Evolutionary conservation across 371 early-diverging fungal species (phyloP).

Genomic region (Mucor plumbeus): DNA sequence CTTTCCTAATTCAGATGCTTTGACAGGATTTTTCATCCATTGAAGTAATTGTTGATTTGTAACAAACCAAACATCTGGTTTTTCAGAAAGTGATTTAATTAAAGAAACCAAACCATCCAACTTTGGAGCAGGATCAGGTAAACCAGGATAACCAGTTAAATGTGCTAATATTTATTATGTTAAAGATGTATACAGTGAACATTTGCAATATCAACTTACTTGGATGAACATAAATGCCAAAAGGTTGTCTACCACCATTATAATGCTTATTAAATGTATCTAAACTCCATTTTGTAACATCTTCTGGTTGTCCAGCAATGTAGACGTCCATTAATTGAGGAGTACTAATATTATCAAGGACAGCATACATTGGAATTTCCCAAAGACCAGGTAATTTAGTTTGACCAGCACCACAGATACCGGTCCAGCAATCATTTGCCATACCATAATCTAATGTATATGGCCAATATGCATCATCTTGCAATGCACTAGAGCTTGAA

Average conservation of each 20-base stretch:
- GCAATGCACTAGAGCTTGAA: conserved; percentile 60
- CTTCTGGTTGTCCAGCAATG: conserved; percentile 51
- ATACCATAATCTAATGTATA: conserved; percentile 76
- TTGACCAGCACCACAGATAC: conserved; percentile 49
- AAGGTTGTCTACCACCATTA: conserved; percentile 65
- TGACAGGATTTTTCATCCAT: conserved; percentile 73
- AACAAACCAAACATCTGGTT: conserved; percentile 67
- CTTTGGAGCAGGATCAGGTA: conserved; percentile 41
- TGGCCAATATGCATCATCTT: conserved; percentile 64
- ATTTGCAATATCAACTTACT: conserved; percentile 33
- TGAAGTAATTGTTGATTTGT: conserved; percentile 67
- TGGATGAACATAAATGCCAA: conserved; percentile 68
- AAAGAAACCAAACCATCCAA: conserved; percentile 45
- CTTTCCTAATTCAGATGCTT: conserved; percentile 56
- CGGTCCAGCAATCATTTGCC: conserved; percentile 71
- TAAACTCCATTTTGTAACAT: conserved; percentile 47
- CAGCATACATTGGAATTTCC: conserved; percentile 74
- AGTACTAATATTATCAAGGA: conserved; percentile 38
- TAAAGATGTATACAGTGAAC: not conserved
- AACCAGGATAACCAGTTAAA: conserved; percentile 46
- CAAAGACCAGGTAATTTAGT: conserved; percentile 67
- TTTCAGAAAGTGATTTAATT: conserved; percentile 44
- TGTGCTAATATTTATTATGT: conserved; percentile 38
- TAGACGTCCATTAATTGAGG: conserved; percentile 75
- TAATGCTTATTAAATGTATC: conserved; percentile 65